phyloP scores from a whole-genome alignment of 106 monocot genomes.

The Dioscorea zingiberensis region DNA sequence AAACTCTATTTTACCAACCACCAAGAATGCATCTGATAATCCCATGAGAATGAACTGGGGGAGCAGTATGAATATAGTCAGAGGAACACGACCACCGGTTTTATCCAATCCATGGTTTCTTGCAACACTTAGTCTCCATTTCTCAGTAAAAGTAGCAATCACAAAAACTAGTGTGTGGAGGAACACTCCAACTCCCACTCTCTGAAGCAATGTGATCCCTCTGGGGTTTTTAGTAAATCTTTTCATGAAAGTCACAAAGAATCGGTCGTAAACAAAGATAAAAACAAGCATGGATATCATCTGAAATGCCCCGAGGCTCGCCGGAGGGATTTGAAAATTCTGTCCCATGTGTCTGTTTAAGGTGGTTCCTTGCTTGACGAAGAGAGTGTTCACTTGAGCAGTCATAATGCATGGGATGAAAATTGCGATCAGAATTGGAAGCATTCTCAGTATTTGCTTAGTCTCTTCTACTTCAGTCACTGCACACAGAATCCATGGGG shows the following conservation, averaged over 20 bases:
- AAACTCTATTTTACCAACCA: slow-evolving; percentile 20
- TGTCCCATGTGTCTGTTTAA: slow-evolving; percentile 14
- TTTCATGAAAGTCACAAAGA: slow-evolving; percentile 19
- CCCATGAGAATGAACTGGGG: slow-evolving; percentile 61
- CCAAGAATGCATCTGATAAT: slow-evolving; percentile 45
- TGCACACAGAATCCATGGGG: slow-evolving; percentile 19
- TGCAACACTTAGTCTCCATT: slow-evolving; percentile 12
- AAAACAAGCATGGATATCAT: slow-evolving; percentile 51
- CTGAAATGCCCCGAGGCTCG: slow-evolving; percentile 21
- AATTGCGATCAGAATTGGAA: slow-evolving; percentile 11
- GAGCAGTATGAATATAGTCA: slow-evolving; percentile 36
- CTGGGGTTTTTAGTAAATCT: slow-evolving; percentile 38
- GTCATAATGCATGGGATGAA: slow-evolving; percentile 17
- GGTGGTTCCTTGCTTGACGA: slow-evolving; percentile 24
- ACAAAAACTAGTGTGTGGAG: slow-evolving; percentile 39
- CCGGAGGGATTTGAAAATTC: slow-evolving; percentile 18
- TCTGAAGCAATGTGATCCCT: slow-evolving; percentile 48
- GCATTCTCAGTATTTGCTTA: slow-evolving; percentile 19
- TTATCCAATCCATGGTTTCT: slow-evolving; percentile 3
- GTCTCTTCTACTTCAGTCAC: slow-evolving; percentile 34
- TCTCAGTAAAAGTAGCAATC: slow-evolving; percentile 27
- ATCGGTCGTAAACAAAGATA: slow-evolving; percentile 36
- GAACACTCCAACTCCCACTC: slow-evolving; percentile 28
- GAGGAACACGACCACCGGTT: neutral
- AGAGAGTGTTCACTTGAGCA: slow-evolving; percentile 23